Conservation (phyloP, 148 eudicot genomes). For the Chenopodium formosanum region DNA sequence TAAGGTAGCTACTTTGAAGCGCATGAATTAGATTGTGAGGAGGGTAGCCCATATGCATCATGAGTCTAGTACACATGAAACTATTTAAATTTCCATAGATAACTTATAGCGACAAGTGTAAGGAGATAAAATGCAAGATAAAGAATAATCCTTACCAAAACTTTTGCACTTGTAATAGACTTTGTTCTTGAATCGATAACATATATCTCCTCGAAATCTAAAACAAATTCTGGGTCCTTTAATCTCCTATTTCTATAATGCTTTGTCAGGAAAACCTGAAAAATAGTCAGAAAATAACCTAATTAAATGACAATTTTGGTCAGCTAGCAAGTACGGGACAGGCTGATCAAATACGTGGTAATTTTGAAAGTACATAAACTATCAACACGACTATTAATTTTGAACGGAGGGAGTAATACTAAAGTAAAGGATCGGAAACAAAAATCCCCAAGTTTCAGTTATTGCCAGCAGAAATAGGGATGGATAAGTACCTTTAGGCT, state of each 20-base stretch:
- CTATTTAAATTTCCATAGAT: not conserved
- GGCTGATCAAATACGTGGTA: not conserved
- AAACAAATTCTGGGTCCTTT: constrained; percentile 74
- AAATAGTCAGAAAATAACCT: not conserved
- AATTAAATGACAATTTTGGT: not conserved
- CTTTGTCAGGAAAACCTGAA: constrained; percentile 90
- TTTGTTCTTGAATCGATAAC: constrained; percentile 90
- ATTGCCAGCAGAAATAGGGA: no score
- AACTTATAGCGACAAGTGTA: not conserved
- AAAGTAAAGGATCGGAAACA: no score
- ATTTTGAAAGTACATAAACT: no score
- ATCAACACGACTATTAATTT: no score
- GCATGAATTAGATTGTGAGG: not conserved
- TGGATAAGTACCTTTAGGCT: no score
- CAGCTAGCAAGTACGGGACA: not conserved
- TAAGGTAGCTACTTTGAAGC: not conserved
- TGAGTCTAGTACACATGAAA: not conserved
- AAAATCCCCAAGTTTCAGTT: no score
- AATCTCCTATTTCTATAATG: constrained; percentile 84
- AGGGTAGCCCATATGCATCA: not conserved
- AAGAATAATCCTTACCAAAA: constrained; percentile 56
- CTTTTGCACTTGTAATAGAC: constrained; percentile 89
- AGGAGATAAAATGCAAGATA: not conserved
- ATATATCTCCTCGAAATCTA: constrained; percentile 97
- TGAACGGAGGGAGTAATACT: no score